Conservation (phyloP, 768 basidiomycete genomes). For the Inosperma sp. region DNA sequence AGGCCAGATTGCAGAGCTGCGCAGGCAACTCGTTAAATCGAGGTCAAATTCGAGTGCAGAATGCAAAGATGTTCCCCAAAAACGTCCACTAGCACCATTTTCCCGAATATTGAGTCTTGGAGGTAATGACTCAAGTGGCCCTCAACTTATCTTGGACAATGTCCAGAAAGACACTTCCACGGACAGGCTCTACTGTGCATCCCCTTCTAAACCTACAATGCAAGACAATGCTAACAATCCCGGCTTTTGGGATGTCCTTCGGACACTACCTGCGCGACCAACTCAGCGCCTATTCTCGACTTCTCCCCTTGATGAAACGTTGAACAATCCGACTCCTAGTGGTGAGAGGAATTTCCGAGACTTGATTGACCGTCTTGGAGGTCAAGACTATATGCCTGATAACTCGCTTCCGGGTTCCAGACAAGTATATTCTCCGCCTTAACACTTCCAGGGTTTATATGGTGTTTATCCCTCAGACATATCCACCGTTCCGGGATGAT, state of each 20-base stretch:
- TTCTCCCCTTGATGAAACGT: background rate
- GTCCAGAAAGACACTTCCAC: too few species aligned
- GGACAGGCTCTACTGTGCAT: too few species aligned
- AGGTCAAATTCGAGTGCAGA: constrained; percentile 10
- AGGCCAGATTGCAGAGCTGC: constrained; percentile 55
- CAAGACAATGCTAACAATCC: too few species aligned
- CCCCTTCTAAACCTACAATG: too few species aligned
- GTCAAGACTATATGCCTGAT: background rate
- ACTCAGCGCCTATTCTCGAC: background rate
- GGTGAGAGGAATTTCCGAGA: constrained; percentile 16
- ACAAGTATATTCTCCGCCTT: constrained; percentile 16
- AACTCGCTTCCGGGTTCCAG: background rate
- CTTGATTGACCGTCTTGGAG: constrained; percentile 13
- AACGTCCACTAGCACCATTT: constrained; percentile 42
- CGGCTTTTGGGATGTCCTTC: background rate
- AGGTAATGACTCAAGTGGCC: too few species aligned
- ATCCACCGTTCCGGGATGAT: too few species aligned
- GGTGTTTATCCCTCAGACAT: too few species aligned
- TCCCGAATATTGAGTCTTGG: too few species aligned
- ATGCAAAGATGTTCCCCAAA: constrained; percentile 28
- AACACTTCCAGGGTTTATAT: too few species aligned
- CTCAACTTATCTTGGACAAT: too few species aligned
- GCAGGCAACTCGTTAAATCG: constrained; percentile 58
- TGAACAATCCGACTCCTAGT: background rate
- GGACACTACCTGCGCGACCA: background rate